Conservation (phyloP, 768 basidiomycete species). For the Termitomyces sp. region DNA sequence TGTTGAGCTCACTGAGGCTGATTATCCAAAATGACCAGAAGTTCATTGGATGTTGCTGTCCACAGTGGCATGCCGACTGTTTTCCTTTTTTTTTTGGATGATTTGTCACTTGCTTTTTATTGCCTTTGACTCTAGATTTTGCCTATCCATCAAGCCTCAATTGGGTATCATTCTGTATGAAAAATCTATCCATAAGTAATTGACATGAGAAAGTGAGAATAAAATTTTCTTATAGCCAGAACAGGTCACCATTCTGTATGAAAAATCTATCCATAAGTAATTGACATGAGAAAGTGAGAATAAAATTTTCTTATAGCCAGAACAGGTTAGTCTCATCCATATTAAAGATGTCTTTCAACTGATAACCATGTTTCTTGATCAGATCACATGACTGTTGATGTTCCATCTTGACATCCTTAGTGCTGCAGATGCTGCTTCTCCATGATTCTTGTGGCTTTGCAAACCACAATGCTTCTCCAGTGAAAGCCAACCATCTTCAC, state of each 20-base stretch:
- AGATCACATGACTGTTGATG: slow-evolving; percentile 23
- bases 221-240: no score
- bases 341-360: no score
- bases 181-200: background rate
- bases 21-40: no score
- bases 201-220: background rate
- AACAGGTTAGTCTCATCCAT: no score
- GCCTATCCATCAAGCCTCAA: background rate
- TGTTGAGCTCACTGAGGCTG: no score
- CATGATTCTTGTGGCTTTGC: slow-evolving; percentile 26
- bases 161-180: background rate
- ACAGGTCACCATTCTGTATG: background rate
- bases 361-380: slow-evolving; percentile 10
- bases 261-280: background rate
- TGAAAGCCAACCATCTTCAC: slow-evolving; percentile 31
- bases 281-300: background rate
- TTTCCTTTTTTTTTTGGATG: no score
- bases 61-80: no score
- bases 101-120: background rate
- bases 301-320: no score
- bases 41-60: no score
- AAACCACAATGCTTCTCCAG: slow-evolving; percentile 26
- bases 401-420: slow-evolving; percentile 24
- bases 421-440: slow-evolving; percentile 31
- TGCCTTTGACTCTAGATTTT: background rate